A percentile compares a stretch with the other conserved stretches of the same genome.
These are phyloP conservation scores for Globomyces sp. DNA, from an alignment of 371 early-diverging fungal genomes.

Conservation along the genomic window DNA sequence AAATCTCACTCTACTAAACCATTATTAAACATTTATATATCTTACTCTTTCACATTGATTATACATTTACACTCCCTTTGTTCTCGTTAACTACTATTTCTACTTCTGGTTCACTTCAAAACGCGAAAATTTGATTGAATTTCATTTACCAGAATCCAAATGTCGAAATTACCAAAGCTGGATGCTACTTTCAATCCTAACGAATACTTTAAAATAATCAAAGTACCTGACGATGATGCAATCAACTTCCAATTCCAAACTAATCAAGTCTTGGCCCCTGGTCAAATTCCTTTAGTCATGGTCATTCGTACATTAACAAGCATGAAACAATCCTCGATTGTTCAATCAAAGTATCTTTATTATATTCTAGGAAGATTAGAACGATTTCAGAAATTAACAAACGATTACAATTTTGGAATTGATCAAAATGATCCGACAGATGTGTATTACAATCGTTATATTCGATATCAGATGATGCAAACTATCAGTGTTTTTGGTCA, in stretches of 20 bases:
- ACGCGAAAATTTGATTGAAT: too few species aligned
- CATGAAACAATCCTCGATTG: slow-evolving; percentile 9
- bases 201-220: neutral
- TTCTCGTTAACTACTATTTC: too few species aligned
- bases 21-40: too few species aligned
- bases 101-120: too few species aligned
- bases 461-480: slow-evolving; percentile 28
- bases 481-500: slow-evolving; percentile 32
- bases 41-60: too few species aligned
- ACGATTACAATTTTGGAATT: slow-evolving; percentile 33
- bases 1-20: too few species aligned
- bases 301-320: slow-evolving; percentile 2
- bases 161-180: too few species aligned
- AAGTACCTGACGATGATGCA: neutral
- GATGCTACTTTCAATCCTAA: too few species aligned
- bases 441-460: slow-evolving; percentile 19
- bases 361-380: slow-evolving; percentile 29
- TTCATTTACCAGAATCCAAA: too few species aligned
- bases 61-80: too few species aligned
- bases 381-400: slow-evolving; percentile 9
- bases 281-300: slow-evolving; percentile 1
- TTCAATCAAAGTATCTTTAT: slow-evolving; percentile 19
- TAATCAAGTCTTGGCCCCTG: neutral
- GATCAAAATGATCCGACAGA: neutral
- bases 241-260: neutral